Base-by-base conservation (phyloP, 495 filamentous ascomycete genomes). In the Hyaloscypha finlandica region DNA sequence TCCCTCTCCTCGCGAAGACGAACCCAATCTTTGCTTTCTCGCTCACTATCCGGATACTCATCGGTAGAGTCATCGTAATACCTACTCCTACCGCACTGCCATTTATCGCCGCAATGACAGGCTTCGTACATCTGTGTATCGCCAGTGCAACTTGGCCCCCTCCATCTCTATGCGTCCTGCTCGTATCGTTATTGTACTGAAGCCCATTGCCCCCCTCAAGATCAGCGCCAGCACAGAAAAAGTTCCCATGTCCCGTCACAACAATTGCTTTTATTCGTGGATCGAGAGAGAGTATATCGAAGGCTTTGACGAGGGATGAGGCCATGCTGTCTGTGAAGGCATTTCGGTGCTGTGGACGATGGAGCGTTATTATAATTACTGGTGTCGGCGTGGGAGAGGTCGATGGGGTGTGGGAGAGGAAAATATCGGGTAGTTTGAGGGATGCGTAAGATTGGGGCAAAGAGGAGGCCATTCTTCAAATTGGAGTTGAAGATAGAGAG, bases 221-320 rank as follows among this genome's bases (percentile, higher is more conserved):
- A 75, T 90, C 88, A 31, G 85, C 85, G n/a, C 88, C 87, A 9
- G 86, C 86, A 70, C 87, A 89, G 76, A 89, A 90, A 33, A 84
- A 85, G 63, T 86, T n/a, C 77, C 72, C 63, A 64, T 70, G 68
- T 45, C 86, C 86, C 0, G 88, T 88, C 14, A 90, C 68, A 6
- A 89, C 81, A 39, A 89, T 75, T 12, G 79, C 81, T 64, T 84
- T 85, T 32, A 89, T 85, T 19, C 83, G 80, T 19, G 82, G 78
- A 61, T 86, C 83, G 64, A 81, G 68, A 59, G 87, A 84, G 64
- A 89, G 82, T 57, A 84, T 74, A 48, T 75, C 67, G 75, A 85
- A 89, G 48, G 83, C 80, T 33, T 74, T 71, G 67, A 85, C 83
- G 42, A 90, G 79, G 69, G 85, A 84, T 0, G 73, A 53, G 66